These are phyloP conservation scores for Acacia melanoxylon DNA, from an alignment of 306 rosid genomes.

Conservation along the genomic window DNA sequence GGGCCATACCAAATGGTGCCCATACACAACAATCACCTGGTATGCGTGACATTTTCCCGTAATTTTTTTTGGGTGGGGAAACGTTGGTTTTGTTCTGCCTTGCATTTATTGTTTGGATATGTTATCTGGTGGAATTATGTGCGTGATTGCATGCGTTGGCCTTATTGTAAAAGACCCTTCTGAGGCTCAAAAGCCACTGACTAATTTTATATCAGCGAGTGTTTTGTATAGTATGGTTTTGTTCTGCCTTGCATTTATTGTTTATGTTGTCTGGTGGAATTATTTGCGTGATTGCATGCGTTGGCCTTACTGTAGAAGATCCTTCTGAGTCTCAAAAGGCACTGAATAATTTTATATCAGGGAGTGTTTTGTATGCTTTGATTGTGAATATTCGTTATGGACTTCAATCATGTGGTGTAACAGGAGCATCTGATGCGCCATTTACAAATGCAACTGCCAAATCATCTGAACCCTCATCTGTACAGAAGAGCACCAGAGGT, in stretches of 20 bases:
- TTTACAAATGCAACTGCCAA: slow-evolving; percentile 47
- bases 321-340: neutral
- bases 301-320: neutral
- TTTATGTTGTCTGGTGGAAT: slow-evolving; percentile 15
- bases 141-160: neutral
- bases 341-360: slow-evolving; percentile 2
- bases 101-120: slow-evolving; percentile 27
- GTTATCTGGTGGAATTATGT: slow-evolving; percentile 2
- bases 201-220: slow-evolving; percentile 6
- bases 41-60: slow-evolving; percentile 36
- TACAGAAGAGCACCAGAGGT: slow-evolving; percentile 58
- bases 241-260: no score
- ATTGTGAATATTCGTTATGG: slow-evolving; percentile 1
- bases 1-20: slow-evolving; percentile 63
- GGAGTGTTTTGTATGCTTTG: slow-evolving; percentile 21
- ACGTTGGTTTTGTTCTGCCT: slow-evolving; percentile 10
- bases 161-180: neutral
- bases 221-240: slow-evolving; percentile 6
- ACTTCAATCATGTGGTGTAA: slow-evolving; percentile 20
- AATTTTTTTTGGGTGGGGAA: neutral
- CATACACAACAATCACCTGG: slow-evolving; percentile 61
- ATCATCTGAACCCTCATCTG: slow-evolving; percentile 52
- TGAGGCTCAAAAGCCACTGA: neutral
- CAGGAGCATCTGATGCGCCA: slow-evolving; percentile 59
- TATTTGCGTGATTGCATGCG: neutral